A percentile compares a stretch with the other conserved stretches of the same genome.
Evolutionary conservation across 306 rosid species (phyloP).

Genomic region (Crotalaria pallida): DNA sequence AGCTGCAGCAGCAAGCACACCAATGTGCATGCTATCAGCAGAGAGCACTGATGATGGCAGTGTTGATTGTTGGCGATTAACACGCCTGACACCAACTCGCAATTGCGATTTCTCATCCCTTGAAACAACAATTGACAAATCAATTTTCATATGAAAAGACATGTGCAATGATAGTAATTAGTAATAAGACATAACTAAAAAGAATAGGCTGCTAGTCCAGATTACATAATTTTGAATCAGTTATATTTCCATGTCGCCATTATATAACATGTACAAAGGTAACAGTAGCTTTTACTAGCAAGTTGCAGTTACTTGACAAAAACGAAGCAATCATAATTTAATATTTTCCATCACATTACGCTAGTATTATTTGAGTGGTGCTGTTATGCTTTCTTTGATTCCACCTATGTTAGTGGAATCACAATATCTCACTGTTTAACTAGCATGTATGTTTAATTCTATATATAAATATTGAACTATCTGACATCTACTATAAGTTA

Average conservation of each 20-base stretch:
- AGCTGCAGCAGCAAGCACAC: constrained; percentile 99
- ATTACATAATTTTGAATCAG: neutral
- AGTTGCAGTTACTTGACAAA: neutral
- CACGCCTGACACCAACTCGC: constrained; percentile 88
- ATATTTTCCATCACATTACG: neutral
- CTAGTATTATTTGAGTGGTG: neutral
- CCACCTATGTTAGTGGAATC: too few relatives aligned
- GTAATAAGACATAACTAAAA: neutral
- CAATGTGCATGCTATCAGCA: constrained; percentile 99
- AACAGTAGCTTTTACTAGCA: neutral
- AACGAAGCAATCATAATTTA: neutral
- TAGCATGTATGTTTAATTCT: too few relatives aligned
- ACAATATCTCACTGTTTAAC: too few relatives aligned
- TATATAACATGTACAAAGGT: neutral
- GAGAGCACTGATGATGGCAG: constrained; percentile 92
- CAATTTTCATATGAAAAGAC: neutral
- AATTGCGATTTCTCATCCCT: constrained; percentile 95
- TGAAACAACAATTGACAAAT: constrained; percentile 13
- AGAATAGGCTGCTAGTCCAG: neutral
- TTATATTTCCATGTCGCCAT: neutral
- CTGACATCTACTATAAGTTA: neutral
- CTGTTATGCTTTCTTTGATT: too few relatives aligned
- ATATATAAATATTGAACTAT: too few relatives aligned
- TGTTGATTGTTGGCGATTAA: constrained; percentile 84
- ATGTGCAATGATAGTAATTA: neutral